A percentile compares a stretch with the other conserved stretches of the same genome.
These are phyloP conservation scores for Spergularia azorica DNA, from an alignment of 179 eudicot genomes.

Conservation along the genomic window DNA sequence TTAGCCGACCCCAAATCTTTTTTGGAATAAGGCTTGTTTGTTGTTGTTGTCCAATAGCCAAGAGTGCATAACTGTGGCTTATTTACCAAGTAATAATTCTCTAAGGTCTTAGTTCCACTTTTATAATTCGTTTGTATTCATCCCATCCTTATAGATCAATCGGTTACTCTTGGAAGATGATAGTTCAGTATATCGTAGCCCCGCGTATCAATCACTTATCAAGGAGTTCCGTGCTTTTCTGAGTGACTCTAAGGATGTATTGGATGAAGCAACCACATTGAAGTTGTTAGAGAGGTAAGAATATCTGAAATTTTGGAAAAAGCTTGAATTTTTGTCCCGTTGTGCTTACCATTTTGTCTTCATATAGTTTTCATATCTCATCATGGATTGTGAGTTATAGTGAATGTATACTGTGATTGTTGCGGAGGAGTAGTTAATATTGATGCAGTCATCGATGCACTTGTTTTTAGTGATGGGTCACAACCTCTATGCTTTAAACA, in stretches of 20 bases:
- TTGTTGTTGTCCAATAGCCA: background rate
- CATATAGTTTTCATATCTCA: background rate
- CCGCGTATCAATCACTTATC: slow-evolving; percentile 70
- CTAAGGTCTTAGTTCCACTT: background rate
- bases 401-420: background rate
- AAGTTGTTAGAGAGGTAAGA: slow-evolving; percentile 81
- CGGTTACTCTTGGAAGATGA: slow-evolving; percentile 91
- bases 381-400: background rate
- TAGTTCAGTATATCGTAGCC: slow-evolving; percentile 47
- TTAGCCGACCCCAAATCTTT: no score
- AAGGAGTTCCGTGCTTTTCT: slow-evolving; percentile 88
- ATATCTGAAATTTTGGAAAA: background rate
- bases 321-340: background rate
- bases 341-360: background rate
- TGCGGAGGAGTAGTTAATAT: background rate
- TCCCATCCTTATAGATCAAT: slow-evolving; percentile 57
- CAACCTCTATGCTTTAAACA: no score
- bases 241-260: slow-evolving; percentile 91
- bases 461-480: no score
- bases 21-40: background rate
- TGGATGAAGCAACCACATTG: slow-evolving; percentile 98
- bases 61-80: background rate
- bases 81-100: background rate
- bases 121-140: background rate
- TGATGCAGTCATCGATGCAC: no score